Conservation (phyloP, 73 alveolate species). For the Tetrahymena thermophila region DNA sequence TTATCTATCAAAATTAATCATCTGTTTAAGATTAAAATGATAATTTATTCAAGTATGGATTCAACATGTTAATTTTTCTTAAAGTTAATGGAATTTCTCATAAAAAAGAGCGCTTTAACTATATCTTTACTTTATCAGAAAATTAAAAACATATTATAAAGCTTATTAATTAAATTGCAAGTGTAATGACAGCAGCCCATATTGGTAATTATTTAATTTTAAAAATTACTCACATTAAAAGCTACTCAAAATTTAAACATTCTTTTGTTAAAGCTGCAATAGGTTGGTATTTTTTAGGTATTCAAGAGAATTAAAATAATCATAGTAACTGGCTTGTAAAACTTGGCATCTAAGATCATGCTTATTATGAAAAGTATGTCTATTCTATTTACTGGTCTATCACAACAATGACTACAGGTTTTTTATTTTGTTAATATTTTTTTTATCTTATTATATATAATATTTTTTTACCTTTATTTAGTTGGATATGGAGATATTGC, state of each 20-base stretch:
- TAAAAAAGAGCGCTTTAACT: not conserved
- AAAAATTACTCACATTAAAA: too few relatives aligned
- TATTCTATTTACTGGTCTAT: not conserved
- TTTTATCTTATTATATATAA: too few relatives aligned
- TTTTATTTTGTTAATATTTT: too few relatives aligned
- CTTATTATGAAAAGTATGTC: not conserved
- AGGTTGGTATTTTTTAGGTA: not conserved
- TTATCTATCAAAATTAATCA: not conserved
- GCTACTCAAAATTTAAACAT: not conserved
- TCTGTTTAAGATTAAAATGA: not conserved
- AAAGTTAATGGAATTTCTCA: not conserved
- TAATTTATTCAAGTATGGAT: not conserved
- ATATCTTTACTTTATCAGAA: not conserved
- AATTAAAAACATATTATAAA: not conserved
- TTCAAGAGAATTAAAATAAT: not conserved
- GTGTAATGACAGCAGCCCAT: not conserved
- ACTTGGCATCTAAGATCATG: not conserved
- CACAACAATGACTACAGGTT: not conserved
- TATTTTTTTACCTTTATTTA: not conserved
- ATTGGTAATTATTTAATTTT: not conserved
- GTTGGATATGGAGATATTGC: conserved; percentile 90
- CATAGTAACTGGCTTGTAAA: not conserved
- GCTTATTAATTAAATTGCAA: not conserved
- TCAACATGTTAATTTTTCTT: not conserved
- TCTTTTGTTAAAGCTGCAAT: not conserved